A percentile compares a stretch with the other conserved stretches of the same genome.
Conservation (phyloP, 2,329 filamentous ascomycete species). For the Tolypocladium amazonense region DNA sequence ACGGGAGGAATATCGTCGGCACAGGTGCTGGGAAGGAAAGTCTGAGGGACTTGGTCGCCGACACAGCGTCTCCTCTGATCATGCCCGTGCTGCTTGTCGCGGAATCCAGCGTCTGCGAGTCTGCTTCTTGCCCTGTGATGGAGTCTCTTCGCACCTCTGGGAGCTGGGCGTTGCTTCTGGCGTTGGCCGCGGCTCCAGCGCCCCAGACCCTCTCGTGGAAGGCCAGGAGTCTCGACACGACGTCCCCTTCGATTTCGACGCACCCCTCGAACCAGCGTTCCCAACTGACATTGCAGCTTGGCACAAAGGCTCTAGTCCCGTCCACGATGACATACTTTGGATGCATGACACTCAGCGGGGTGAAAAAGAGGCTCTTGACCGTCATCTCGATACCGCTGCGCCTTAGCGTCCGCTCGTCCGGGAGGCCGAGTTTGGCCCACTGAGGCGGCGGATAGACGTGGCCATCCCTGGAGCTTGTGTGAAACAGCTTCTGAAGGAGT, state of each 20-base stretch:
- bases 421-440: conserved; percentile 59
- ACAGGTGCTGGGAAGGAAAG: conserved; percentile 16
- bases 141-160: not conserved
- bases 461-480: conserved; percentile 53
- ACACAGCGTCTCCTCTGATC: conserved; percentile 6
- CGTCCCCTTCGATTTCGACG: conserved; percentile 51
- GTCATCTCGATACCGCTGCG: conserved; percentile 53
- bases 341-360: conserved; percentile 79
- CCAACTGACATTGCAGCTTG: conserved; percentile 79
- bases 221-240: conserved; percentile 48
- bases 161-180: not conserved
- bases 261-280: conserved; percentile 81
- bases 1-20: conserved; percentile 59
- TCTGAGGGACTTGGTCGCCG: conserved; percentile 18
- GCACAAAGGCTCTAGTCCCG: conserved; percentile 53
- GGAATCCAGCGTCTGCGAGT: not conserved
- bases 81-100: conserved; percentile 4
- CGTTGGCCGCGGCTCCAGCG: conserved; percentile 7
- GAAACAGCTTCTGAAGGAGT: conserved; percentile 63
- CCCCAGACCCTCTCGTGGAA: conserved; percentile 66
- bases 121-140: not conserved
- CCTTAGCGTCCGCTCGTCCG: conserved; percentile 37
- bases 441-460: conserved; percentile 46
- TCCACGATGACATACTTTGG: conserved; percentile 75
- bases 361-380: conserved; percentile 69